Evolutionary conservation across 106 monocot genomes (phyloP), one percentile per base, ranked within the genome.

Genomic region (Narthecium ossifragum): DNA sequence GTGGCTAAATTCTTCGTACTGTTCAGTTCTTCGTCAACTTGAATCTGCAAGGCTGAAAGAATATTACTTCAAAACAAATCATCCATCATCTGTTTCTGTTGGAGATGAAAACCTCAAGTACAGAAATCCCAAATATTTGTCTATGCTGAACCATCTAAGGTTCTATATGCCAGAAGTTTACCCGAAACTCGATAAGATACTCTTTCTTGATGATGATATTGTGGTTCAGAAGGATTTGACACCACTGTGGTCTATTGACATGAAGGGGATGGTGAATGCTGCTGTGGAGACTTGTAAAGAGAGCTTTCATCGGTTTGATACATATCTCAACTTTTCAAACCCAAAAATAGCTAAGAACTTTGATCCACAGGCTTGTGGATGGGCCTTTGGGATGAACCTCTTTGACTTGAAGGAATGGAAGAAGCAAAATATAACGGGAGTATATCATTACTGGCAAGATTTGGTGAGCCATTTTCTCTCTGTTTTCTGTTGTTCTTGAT

Each of bases 141-240:
- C 87, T 18, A 79, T 87, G 82, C 82, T 87, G n/a, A 87, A 87
- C 59, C 86, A 87, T 73, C 72, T 87, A 29, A 59, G 86, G 57
- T 87, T 87, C 75, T 87, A 87, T 69, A 82, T 87, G 82, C 87
- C 87, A 48, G 87, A 87, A 60, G 69, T 87, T 15, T 82, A 87
- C 27, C 87, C 87, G 25, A 82, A 82, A 59, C 72, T 87, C 18
- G 74, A 87, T 45, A 87, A 87, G 72, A 82, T 87, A 69, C 60
- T 87, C 13, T 87, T 87, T 78, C 73, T 82, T 65, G 87, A 87
- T 63, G 87, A 87, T 67, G 87, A 87, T 60, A 60, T 87, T 59
- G 87, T 87, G 57, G 75, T 87, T 20, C 87, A 87, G 51, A 78
- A 75, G 61, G 82, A 87, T 71, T 65, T 87, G 59, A 79, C 82